Percentiles rank a stretch among this genome's conserved stretches.
These are phyloP conservation scores for Dothistroma septosporum DNA, from an alignment of 2,329 filamentous ascomycete species.

Conservation along the genomic window DNA sequence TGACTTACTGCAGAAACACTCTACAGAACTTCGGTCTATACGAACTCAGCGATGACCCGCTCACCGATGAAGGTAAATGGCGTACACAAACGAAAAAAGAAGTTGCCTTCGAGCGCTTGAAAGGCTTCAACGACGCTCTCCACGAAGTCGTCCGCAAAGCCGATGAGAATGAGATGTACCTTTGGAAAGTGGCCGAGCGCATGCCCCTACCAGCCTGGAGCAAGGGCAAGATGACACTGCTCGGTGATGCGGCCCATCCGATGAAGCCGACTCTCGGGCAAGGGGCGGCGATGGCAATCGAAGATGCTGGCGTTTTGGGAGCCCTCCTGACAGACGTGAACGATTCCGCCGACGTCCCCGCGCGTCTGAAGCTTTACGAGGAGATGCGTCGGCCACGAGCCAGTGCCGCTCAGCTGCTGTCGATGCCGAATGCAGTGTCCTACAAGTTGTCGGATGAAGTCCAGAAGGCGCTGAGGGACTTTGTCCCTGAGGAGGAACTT, in stretches of 20 bases:
- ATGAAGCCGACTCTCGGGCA: slow-evolving; percentile 5
- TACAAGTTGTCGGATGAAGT: background rate
- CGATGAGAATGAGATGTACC: slow-evolving; percentile 6
- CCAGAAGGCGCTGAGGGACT: background rate
- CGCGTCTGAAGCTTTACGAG: slow-evolving; percentile 1
- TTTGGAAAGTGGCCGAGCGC: slow-evolving; percentile 8
- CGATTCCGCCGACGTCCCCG: background rate
- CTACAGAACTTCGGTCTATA: slow-evolving; percentile 11
- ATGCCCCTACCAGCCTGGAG: slow-evolving; percentile 1
- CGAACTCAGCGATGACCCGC: background rate
- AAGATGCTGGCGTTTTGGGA: slow-evolving; percentile 7
- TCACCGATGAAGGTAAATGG: background rate
- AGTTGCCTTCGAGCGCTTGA: slow-evolving; percentile 5
- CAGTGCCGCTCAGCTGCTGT: background rate
- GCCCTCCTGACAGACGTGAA: background rate
- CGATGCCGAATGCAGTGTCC: background rate
- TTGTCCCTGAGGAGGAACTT: background rate
- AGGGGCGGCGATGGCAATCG: background rate
- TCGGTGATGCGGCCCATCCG: slow-evolving; percentile 13
- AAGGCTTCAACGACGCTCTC: slow-evolving; percentile 5
- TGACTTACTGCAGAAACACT: slow-evolving; percentile 1
- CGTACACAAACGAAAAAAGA: background rate
- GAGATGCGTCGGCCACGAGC: background rate
- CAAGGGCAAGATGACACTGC: slow-evolving; percentile 3
- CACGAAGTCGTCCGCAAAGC: slow-evolving; percentile 3